Evolutionary conservation across 176 grass and related monocot species (phyloP).

Genomic region (Melocanna baccifera): DNA sequence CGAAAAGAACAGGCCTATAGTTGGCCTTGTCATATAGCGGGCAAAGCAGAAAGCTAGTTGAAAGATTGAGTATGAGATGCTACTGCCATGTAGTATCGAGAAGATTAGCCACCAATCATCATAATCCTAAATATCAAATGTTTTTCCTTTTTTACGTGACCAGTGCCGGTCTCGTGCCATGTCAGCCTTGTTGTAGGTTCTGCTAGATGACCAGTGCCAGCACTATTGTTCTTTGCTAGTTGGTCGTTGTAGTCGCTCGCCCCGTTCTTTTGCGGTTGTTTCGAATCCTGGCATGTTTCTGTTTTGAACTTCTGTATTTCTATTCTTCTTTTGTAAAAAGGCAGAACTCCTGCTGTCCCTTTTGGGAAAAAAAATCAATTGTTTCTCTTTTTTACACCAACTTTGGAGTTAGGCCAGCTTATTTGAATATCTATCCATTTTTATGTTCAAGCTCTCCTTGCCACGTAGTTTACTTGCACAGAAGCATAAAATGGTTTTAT

Average conservation of each 20-base stretch:
- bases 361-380: neutral
- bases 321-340: neutral
- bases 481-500: neutral
- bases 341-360: neutral
- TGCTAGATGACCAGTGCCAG: neutral
- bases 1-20: too few species aligned
- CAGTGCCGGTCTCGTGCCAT: neutral
- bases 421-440: neutral
- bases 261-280: neutral
- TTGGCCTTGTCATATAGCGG: too few species aligned
- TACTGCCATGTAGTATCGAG: neutral
- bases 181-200: neutral
- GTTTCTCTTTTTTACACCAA: neutral
- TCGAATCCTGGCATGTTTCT: neutral
- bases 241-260: neutral
- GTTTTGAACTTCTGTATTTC: neutral
- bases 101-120: neutral
- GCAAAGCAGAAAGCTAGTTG: neutral
- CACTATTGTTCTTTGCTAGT: neutral
- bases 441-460: conserved; percentile 7
- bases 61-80: neutral
- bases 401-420: neutral
- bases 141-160: neutral
- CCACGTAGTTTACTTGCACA: neutral
- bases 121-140: neutral